Evolutionary conservation across 345 rosid genomes (phyloP).

Genomic region (Arabidopsis thaliana): DNA sequence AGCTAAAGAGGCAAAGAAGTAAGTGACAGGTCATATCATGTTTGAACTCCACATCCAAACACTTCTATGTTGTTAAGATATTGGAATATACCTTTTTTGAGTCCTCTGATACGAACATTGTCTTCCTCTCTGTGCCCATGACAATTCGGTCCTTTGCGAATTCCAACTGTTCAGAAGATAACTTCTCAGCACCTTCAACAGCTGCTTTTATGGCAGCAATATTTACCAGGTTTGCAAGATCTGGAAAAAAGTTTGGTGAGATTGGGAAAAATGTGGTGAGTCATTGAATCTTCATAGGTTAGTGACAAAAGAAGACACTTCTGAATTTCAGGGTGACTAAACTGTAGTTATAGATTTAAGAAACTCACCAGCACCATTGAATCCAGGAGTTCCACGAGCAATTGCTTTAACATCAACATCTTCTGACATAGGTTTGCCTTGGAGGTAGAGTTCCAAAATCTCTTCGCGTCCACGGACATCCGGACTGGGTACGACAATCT

Average conservation of each 20-base stretch:
- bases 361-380: constrained; percentile 92
- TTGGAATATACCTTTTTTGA: constrained; percentile 78
- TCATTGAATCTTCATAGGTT: constrained; percentile 16
- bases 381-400: constrained; percentile 99
- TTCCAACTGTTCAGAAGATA: constrained; percentile 77
- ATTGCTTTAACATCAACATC: constrained; percentile 88
- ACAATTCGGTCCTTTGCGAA: constrained; percentile 93
- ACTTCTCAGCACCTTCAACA: constrained; percentile 89
- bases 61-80: not conserved
- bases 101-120: constrained; percentile 95
- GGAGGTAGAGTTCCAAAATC: constrained; percentile 94
- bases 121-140: constrained; percentile 98
- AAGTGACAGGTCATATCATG: constrained; percentile 25
- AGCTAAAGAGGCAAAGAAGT: constrained; percentile 57
- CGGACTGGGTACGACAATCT: constrained; percentile 97
- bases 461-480: constrained; percentile 95
- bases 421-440: constrained; percentile 88
- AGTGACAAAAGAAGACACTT: constrained; percentile 13
- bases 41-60: not conserved
- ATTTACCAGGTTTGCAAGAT: constrained; percentile 95
- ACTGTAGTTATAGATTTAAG: constrained; percentile 28
- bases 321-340: not conserved
- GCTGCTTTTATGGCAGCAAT: constrained; percentile 99
- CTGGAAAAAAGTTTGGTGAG: constrained; percentile 47
- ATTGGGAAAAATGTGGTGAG: constrained; percentile 12